phyloP scores from a whole-genome alignment of 768 basidiomycete genomes.

The Amanita exitialis region DNA sequence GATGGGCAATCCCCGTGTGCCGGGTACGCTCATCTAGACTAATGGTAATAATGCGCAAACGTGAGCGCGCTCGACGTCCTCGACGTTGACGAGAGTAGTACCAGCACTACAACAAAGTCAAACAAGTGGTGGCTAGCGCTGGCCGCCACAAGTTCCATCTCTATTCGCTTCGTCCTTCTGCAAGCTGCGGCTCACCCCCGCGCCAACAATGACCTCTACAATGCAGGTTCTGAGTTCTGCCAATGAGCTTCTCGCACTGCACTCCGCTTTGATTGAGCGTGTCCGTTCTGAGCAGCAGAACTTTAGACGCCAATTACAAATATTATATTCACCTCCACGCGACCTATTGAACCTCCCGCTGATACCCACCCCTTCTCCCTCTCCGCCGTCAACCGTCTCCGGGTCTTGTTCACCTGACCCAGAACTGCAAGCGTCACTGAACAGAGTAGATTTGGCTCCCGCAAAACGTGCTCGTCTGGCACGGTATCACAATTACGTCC shows the following conservation, averaged over 20 bases:
- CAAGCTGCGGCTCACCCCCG: too few relatives aligned
- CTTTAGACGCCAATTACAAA: slow-evolving; percentile 45
- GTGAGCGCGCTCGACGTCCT: too few relatives aligned
- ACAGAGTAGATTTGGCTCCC: slow-evolving; percentile 38
- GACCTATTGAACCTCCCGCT: slow-evolving; percentile 48
- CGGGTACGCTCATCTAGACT: too few relatives aligned
- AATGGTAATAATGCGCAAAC: too few relatives aligned
- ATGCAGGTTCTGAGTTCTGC: slow-evolving; percentile 49
- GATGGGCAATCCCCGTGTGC: background rate
- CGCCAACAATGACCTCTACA: slow-evolving; percentile 17
- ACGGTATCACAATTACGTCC: slow-evolving; percentile 74
- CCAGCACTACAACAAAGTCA: background rate
- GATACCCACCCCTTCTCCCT: slow-evolving; percentile 45
- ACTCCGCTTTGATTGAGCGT: slow-evolving; percentile 46
- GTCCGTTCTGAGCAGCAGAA: slow-evolving; percentile 46
- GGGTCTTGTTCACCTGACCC: slow-evolving; percentile 35
- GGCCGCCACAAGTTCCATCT: too few relatives aligned
- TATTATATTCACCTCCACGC: slow-evolving; percentile 43
- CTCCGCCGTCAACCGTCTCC: slow-evolving; percentile 37
- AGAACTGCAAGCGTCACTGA: slow-evolving; percentile 20
- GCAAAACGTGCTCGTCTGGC: slow-evolving; percentile 63
- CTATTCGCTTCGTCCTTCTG: too few relatives aligned
- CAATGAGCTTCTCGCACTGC: slow-evolving; percentile 54
- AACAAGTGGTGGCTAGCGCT: background rate
- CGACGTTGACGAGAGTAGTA: background rate